Evolutionary conservation across 306 rosid genomes (phyloP).

Genomic region (Vigna radiata): DNA sequence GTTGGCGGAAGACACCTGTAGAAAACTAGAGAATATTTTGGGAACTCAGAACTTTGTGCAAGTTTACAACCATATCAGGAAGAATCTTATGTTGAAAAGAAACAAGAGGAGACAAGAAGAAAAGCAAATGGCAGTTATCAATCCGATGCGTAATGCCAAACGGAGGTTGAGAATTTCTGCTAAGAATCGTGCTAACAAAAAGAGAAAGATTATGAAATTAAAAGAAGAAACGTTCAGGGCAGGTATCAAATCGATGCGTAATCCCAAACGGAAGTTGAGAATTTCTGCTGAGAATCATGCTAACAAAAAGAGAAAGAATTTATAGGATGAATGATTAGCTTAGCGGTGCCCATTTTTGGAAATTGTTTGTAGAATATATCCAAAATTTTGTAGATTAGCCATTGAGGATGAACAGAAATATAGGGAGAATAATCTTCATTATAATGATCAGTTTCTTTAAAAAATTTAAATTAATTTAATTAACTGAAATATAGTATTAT

Average conservation of each 20-base stretch:
- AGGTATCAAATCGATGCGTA: conserved; percentile 74
- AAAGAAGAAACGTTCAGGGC: conserved; percentile 82
- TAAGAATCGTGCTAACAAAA: conserved; percentile 81
- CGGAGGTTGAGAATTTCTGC: conserved; percentile 73
- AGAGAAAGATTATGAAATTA: conserved; percentile 65
- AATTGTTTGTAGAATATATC: neutral
- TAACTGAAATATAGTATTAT: neutral
- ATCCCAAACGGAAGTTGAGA: conserved; percentile 79
- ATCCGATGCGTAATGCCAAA: conserved; percentile 83
- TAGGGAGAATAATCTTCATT: neutral
- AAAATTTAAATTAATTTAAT: neutral
- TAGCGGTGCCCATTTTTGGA: neutral
- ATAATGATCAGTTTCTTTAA: no score
- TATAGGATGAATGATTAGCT: conserved; percentile 35
- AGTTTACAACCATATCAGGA: conserved; percentile 67
- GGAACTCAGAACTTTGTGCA: conserved; percentile 65
- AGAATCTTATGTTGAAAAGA: conserved; percentile 67
- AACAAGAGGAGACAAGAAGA: conserved; percentile 81
- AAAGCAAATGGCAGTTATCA: conserved; percentile 82
- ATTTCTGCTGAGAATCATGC: conserved; percentile 75
- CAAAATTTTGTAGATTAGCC: neutral
- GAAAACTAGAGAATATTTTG: conserved; percentile 53
- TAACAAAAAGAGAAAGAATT: conserved; percentile 78
- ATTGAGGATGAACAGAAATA: conserved; percentile 1
- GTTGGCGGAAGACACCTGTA: conserved; percentile 65